phyloP scores from a whole-genome alignment of 139 green algal genomes.

The Micromonas pusilla region DNA sequence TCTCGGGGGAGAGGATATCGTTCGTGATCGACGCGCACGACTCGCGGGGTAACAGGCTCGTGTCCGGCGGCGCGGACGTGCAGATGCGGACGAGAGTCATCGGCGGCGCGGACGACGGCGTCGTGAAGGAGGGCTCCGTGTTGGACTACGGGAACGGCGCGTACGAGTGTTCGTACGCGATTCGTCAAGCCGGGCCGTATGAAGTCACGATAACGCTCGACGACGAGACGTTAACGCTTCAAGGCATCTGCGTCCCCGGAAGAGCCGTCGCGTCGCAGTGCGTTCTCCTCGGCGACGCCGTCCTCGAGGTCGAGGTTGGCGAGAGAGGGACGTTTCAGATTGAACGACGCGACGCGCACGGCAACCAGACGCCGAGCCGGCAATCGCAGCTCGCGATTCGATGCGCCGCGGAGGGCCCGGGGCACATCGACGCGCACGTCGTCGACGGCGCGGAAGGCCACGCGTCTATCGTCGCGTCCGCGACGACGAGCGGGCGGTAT shows the following conservation, averaged over 20 bases:
- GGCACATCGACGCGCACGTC: neutral
- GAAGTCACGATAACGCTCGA: neutral
- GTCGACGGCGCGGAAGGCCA: slow-evolving; percentile 5
- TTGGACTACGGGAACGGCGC: slow-evolving; percentile 24
- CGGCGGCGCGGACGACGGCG: neutral
- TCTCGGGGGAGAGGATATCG: neutral
- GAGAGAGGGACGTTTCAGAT: neutral
- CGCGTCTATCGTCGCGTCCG: neutral
- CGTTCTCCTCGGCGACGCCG: slow-evolving; percentile 3
- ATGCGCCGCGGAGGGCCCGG: neutral
- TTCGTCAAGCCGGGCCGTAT: slow-evolving; percentile 3
- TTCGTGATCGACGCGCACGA: slow-evolving; percentile 26
- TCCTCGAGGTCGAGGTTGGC: slow-evolving; percentile 9
- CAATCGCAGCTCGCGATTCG: slow-evolving; percentile 5
- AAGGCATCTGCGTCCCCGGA: slow-evolving; percentile 10
- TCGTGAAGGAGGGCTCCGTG: neutral
- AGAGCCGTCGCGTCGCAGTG: neutral
- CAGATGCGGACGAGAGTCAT: neutral
- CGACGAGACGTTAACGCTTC: neutral
- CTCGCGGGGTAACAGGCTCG: slow-evolving; percentile 9
- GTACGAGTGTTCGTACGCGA: slow-evolving; percentile 24
- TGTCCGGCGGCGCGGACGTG: neutral
- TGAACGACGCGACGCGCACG: slow-evolving; percentile 10
- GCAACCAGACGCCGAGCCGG: neutral
- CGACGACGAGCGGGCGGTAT: neutral